Evolutionary conservation across 768 basidiomycete species (phyloP).

Genomic region (Suillus alpinus): DNA sequence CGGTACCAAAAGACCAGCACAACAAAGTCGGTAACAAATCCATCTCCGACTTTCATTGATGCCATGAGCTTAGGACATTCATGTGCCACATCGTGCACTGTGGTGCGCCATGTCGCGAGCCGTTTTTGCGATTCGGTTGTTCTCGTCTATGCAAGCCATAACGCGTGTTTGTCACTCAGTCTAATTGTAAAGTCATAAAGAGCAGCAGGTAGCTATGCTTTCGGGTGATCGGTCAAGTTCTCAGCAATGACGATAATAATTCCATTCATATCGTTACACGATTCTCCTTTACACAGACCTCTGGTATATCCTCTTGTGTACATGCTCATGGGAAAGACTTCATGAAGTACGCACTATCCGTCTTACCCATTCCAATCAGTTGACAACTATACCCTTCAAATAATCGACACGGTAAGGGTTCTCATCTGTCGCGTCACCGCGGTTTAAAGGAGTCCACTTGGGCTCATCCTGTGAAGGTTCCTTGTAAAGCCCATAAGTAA

Average conservation of each 20-base stretch:
- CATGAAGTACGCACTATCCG: background rate
- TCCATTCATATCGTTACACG: background rate
- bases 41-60: too few relatives aligned
- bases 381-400: slow-evolving; percentile 46
- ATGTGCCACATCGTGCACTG: too few relatives aligned
- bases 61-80: too few relatives aligned
- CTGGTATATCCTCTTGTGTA: background rate
- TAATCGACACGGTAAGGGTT: slow-evolving; percentile 67
- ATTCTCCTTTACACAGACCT: background rate
- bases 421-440: slow-evolving; percentile 55
- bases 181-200: too few relatives aligned
- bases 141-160: background rate
- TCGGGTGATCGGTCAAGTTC: background rate
- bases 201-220: background rate
- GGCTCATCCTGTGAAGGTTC: slow-evolving; percentile 69
- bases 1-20: too few relatives aligned
- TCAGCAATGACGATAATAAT: background rate
- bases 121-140: background rate
- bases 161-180: background rate
- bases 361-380: slow-evolving; percentile 1
- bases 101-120: background rate
- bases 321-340: background rate
- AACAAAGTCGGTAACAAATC: too few relatives aligned
- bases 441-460: slow-evolving; percentile 82
- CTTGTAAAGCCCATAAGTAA: background rate